These are phyloP conservation scores for Globisporangium megalacanthum DNA, from an alignment of 352 stramenopile species.

Conservation along the genomic window DNA sequence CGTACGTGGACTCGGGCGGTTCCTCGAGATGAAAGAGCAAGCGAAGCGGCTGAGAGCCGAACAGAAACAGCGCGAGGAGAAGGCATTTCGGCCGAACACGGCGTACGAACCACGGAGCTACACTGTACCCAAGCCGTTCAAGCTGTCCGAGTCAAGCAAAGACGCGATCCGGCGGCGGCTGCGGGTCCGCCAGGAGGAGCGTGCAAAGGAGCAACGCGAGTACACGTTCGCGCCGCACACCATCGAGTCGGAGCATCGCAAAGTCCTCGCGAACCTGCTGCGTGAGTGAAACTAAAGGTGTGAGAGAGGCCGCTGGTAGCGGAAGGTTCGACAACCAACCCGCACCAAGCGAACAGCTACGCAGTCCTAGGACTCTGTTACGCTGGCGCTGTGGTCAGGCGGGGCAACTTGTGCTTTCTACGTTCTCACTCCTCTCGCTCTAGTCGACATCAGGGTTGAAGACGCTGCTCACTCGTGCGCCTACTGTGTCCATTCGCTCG, in stretches of 20 bases:
- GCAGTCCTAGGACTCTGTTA: no score
- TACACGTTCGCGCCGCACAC: slow-evolving; percentile 59
- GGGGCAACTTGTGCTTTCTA: no score
- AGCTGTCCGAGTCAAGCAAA: slow-evolving; percentile 57
- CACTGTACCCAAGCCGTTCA: slow-evolving; percentile 72
- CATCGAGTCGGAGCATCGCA: slow-evolving; percentile 45
- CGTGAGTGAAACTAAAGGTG: slow-evolving; percentile 24
- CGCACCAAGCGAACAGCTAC: no score
- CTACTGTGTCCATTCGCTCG: no score
- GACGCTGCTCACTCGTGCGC: no score
- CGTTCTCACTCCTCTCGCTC: no score
- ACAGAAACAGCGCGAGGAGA: slow-evolving; percentile 53
- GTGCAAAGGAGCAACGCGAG: slow-evolving; percentile 41
- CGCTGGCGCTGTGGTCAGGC: no score
- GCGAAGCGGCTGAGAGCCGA: slow-evolving; percentile 66
- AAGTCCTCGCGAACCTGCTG: slow-evolving; percentile 46
- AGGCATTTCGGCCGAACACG: slow-evolving; percentile 48
- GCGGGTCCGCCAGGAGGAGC: slow-evolving; percentile 41
- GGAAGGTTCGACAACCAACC: neutral
- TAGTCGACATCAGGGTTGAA: no score
- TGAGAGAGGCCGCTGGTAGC: neutral
- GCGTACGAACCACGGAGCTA: slow-evolving; percentile 66
- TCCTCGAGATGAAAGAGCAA: slow-evolving; percentile 68
- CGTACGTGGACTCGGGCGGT: slow-evolving; percentile 69
- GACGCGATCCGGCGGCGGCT: slow-evolving; percentile 38